Percentiles rank a stretch among this genome's conserved stretches.
Conservation (phyloP, 306 rosid species). For the Bauhinia variegata region DNA sequence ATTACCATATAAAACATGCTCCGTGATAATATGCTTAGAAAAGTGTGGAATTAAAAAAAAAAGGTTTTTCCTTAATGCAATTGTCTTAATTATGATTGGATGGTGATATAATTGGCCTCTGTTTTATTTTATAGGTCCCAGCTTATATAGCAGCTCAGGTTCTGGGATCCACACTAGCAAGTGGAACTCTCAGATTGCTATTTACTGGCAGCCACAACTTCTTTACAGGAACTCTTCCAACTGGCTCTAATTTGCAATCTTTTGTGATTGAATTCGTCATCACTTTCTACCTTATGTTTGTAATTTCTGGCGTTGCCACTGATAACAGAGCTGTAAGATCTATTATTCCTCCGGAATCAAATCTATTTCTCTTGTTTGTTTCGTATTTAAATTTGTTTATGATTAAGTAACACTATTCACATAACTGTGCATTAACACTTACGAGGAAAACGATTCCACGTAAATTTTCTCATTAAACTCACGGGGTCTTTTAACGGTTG, state of each 20-base stretch:
- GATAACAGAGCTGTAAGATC: constrained; percentile 76
- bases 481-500: too few species aligned
- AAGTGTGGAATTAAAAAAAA: constrained; percentile 1
- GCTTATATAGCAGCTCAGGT: constrained; percentile 65
- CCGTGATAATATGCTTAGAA: constrained; percentile 12
- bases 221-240: constrained; percentile 67
- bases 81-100: not conserved
- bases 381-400: too few species aligned
- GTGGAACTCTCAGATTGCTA: constrained; percentile 68
- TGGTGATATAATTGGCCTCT: not conserved
- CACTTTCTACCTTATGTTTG: constrained; percentile 83
- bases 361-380: too few species aligned
- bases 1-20: constrained; percentile 9
- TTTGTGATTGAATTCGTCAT: constrained; percentile 78
- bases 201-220: constrained; percentile 50
- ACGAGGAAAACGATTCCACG: too few species aligned
- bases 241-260: constrained; percentile 60
- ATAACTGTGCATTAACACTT: too few species aligned
- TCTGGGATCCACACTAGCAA: constrained; percentile 71
- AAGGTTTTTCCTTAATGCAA: not conserved
- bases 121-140: constrained; percentile 56
- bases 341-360: too few species aligned
- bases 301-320: constrained; percentile 75
- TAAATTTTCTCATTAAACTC: too few species aligned
- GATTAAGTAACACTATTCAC: too few species aligned